A percentile compares a stretch with the other conserved stretches of the same genome.
Evolutionary conservation across 176 grass and related monocot species (phyloP).

Genomic region (Carex cristatella): DNA sequence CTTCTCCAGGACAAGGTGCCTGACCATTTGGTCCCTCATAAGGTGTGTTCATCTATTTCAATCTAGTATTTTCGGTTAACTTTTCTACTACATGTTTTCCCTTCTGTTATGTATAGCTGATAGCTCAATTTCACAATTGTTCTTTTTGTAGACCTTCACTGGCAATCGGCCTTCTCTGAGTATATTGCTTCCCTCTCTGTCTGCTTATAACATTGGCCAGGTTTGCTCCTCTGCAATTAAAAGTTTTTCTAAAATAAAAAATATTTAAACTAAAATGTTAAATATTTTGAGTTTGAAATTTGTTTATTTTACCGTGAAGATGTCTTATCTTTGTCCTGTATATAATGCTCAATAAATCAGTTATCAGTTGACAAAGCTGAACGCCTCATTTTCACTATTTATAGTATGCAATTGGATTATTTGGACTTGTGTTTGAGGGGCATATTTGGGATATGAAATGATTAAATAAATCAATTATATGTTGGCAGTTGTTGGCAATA

Average conservation of each 20-base stretch:
- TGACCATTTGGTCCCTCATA: constrained; percentile 76
- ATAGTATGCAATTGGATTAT: not conserved
- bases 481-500: constrained; percentile 73
- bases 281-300: not conserved
- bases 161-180: constrained; percentile 86
- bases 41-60: constrained; percentile 40
- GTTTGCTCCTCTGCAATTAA: constrained; percentile 30
- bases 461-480: not conserved
- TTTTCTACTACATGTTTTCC: constrained; percentile 11
- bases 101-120: not conserved
- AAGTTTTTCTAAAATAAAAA: not conserved
- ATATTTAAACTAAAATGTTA: not conserved
- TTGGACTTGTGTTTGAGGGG: not conserved
- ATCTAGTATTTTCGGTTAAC: not conserved
- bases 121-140: constrained; percentile 23
- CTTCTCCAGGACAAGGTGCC: constrained; percentile 59
- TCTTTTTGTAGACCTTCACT: constrained; percentile 62
- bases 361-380: not conserved
- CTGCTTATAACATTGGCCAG: constrained; percentile 85
- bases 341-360: not conserved
- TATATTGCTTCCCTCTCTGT: constrained; percentile 63
- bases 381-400: not conserved
- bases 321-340: not conserved
- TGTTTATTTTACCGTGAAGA: not conserved
- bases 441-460: not conserved